These are phyloP conservation scores for Dictyostelium brefeldianum DNA, from an alignment of 78 protist species.

Conservation along the genomic window DNA sequence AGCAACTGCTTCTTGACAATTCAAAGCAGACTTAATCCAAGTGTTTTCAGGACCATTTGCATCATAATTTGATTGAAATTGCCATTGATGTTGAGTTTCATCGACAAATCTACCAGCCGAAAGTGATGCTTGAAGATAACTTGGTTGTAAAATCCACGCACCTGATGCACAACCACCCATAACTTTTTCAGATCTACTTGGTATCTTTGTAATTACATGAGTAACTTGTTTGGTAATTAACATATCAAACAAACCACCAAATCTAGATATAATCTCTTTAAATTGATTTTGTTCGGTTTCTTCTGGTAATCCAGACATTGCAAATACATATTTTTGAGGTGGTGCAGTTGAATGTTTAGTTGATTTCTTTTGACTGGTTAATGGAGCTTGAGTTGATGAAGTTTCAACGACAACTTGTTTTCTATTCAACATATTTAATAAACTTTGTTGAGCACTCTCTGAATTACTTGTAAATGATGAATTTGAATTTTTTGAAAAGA, in stretches of 20 bases:
- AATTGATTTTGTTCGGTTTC: neutral
- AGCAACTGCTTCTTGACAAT: neutral
- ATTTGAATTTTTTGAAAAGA: neutral
- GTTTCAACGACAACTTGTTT: neutral
- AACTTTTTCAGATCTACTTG: neutral
- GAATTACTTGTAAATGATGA: neutral
- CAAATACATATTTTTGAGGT: neutral
- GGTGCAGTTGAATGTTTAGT: neutral
- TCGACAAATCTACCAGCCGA: neutral
- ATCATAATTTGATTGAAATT: neutral
- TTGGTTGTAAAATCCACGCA: slow-evolving; percentile 10
- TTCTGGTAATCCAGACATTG: slow-evolving; percentile 4
- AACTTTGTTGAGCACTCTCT: neutral
- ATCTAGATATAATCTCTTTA: neutral
- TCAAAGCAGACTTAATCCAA: neutral
- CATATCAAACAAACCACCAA: neutral
- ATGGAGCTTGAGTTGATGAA: neutral
- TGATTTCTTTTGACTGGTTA: neutral
- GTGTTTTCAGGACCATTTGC: neutral
- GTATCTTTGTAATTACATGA: neutral
- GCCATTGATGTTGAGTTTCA: slow-evolving; percentile 26
- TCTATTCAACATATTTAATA: neutral
- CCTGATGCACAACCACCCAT: slow-evolving; percentile 37
- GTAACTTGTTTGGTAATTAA: neutral
- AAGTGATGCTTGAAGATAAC: neutral